Percentiles rank a stretch among this genome's conserved stretches.
Evolutionary conservation across 2,329 filamentous ascomycete species (phyloP).

Genomic region (Metarhizium anisopliae): DNA sequence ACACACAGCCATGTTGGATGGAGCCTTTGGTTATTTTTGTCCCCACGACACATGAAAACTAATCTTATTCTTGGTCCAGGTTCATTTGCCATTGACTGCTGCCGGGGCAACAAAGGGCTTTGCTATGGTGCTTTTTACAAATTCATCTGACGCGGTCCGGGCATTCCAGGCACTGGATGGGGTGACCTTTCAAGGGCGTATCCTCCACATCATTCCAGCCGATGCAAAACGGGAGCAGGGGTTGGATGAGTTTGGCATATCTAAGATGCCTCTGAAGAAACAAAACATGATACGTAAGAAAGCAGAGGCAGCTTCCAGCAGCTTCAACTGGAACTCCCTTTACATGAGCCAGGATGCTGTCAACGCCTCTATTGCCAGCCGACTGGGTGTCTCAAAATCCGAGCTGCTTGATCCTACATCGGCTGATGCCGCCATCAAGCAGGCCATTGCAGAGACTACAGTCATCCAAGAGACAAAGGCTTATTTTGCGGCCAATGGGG

Average conservation of each 20-base stretch:
- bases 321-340: slow-evolving; percentile 99
- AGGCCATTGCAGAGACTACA: slow-evolving; percentile 92
- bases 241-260: slow-evolving; percentile 80
- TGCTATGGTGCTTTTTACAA: slow-evolving; percentile 72
- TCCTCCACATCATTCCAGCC: slow-evolving; percentile 83
- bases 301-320: slow-evolving; percentile 64
- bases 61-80: slow-evolving; percentile 41
- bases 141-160: slow-evolving; percentile 62
- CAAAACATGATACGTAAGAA: slow-evolving; percentile 86
- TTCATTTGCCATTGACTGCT: slow-evolving; percentile 73
- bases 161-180: slow-evolving; percentile 77
- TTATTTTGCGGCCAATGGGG: slow-evolving; percentile 80
- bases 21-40: background rate
- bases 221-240: slow-evolving; percentile 72
- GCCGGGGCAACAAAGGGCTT: slow-evolving; percentile 78
- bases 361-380: slow-evolving; percentile 77
- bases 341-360: slow-evolving; percentile 97
- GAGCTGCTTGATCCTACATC: slow-evolving; percentile 93
- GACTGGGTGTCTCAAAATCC: slow-evolving; percentile 82
- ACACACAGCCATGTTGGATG: slow-evolving; percentile 11
- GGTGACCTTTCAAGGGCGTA: slow-evolving; percentile 81
- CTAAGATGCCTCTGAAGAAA: slow-evolving; percentile 88
- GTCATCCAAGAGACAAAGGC: slow-evolving; percentile 93
- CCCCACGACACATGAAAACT: slow-evolving; percentile 11
- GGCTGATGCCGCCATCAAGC: slow-evolving; percentile 87